phyloP scores from a whole-genome alignment of 1,284 basidiomycete genomes.

The Tilletia indica region DNA sequence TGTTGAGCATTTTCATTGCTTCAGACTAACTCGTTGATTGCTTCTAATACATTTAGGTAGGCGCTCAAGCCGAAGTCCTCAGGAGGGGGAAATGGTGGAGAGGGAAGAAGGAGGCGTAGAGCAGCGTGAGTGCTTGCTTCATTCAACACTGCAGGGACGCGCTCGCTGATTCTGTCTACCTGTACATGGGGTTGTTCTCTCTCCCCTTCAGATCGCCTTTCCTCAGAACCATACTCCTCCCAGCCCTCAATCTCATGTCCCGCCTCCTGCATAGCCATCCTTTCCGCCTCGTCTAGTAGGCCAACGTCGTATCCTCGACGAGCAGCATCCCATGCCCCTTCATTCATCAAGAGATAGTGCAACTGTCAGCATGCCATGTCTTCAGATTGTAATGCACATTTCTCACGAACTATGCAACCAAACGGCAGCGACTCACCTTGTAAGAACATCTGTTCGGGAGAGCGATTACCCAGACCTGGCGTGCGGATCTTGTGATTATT shows the following conservation, averaged over 20 bases:
- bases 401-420: too few relatives aligned
- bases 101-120: background rate
- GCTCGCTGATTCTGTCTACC: conserved; percentile 12
- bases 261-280: background rate
- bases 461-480: background rate
- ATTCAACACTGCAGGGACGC: conserved; percentile 3
- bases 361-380: background rate
- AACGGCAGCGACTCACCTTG: background rate
- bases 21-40: background rate
- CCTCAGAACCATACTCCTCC: background rate
- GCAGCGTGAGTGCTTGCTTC: background rate
- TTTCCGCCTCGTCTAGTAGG: background rate
- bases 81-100: conserved; percentile 1
- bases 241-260: background rate
- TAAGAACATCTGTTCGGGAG: conserved; percentile 9
- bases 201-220: too few relatives aligned
- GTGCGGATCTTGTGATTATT: conserved; percentile 14
- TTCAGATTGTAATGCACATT: background rate
- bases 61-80: conserved; percentile 4
- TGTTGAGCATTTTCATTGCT: background rate
- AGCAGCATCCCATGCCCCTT: conserved; percentile 4
- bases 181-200: background rate
- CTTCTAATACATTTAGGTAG: background rate
- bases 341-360: background rate
- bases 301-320: conserved; percentile 3